These are phyloP conservation scores for Phytophthora macrochlamydospora DNA, from an alignment of 352 stramenopile genomes.

Conservation along the genomic window DNA sequence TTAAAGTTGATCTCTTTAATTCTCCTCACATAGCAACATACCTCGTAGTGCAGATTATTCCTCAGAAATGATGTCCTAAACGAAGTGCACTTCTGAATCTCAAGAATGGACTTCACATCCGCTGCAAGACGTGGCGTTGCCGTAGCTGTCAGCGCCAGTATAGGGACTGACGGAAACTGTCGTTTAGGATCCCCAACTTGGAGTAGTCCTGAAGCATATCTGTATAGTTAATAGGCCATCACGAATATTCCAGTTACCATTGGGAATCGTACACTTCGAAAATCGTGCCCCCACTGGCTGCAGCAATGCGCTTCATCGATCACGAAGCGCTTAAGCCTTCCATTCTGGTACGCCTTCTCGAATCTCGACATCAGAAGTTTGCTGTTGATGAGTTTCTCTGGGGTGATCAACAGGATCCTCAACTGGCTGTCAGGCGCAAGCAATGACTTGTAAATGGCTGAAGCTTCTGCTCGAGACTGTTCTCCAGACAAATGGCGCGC, in stretches of 20 bases:
- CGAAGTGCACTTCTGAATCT: slow-evolving; percentile 78
- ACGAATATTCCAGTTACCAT: neutral
- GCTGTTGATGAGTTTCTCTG: slow-evolving; percentile 92
- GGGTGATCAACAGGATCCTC: slow-evolving; percentile 91
- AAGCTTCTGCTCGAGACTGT: slow-evolving; percentile 55
- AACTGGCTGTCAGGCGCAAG: slow-evolving; percentile 67
- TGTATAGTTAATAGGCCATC: neutral
- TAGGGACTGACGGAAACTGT: slow-evolving; percentile 89
- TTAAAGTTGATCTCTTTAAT: slow-evolving; percentile 1
- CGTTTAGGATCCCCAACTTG: slow-evolving; percentile 90
- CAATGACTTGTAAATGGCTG: slow-evolving; percentile 80
- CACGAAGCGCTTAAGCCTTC: slow-evolving; percentile 90
- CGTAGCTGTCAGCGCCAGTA: slow-evolving; percentile 92
- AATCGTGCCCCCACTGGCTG: slow-evolving; percentile 87
- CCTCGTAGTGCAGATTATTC: slow-evolving; percentile 91
- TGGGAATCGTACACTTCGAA: slow-evolving; percentile 55
- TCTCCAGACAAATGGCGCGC: slow-evolving; percentile 61
- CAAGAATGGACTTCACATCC: slow-evolving; percentile 77
- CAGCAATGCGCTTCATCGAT: slow-evolving; percentile 93
- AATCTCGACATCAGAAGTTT: slow-evolving; percentile 90
- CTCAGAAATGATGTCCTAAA: slow-evolving; percentile 92
- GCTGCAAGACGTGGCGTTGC: slow-evolving; percentile 74
- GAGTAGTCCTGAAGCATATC: slow-evolving; percentile 80
- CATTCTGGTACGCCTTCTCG: slow-evolving; percentile 86
- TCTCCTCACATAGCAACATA: slow-evolving; percentile 43